phyloP scores from a whole-genome alignment of 2,329 filamentous ascomycete genomes.

The Stylonectria norvegica region DNA sequence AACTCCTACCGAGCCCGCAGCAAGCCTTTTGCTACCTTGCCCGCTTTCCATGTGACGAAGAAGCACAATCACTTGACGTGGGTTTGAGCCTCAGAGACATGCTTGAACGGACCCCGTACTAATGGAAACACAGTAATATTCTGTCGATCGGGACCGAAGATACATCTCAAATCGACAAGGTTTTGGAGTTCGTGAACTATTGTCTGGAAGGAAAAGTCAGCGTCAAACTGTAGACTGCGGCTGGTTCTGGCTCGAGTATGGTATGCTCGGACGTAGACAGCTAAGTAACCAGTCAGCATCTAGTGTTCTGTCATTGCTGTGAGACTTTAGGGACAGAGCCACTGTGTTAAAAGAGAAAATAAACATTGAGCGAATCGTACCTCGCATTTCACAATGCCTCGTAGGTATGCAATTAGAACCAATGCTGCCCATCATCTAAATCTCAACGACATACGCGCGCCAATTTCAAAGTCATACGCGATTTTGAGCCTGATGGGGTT shows the following conservation, averaged over 20 bases:
- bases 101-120: not conserved
- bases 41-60: constrained; percentile 12
- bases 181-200: constrained; percentile 10
- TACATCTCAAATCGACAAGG: constrained; percentile 3
- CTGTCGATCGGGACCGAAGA: constrained; percentile 15
- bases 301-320: no score
- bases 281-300: no score
- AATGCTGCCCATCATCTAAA: no score
- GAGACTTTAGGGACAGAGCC: no score
- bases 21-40: constrained; percentile 6
- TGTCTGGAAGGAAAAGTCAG: not conserved
- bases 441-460: no score
- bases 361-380: no score
- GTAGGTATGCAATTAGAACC: no score
- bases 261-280: no score
- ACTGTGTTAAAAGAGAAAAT: no score
- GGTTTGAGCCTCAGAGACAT: not conserved
- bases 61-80: constrained; percentile 16
- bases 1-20: constrained; percentile 11
- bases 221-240: not conserved
- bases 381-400: no score
- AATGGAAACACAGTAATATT: constrained; percentile 7
- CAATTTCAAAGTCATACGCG: no score
- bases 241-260: not conserved
- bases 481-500: no score